Evolutionary conservation across 2,329 filamentous ascomycete genomes (phyloP).

Genomic region (Dothiorella sarmentorum): DNA sequence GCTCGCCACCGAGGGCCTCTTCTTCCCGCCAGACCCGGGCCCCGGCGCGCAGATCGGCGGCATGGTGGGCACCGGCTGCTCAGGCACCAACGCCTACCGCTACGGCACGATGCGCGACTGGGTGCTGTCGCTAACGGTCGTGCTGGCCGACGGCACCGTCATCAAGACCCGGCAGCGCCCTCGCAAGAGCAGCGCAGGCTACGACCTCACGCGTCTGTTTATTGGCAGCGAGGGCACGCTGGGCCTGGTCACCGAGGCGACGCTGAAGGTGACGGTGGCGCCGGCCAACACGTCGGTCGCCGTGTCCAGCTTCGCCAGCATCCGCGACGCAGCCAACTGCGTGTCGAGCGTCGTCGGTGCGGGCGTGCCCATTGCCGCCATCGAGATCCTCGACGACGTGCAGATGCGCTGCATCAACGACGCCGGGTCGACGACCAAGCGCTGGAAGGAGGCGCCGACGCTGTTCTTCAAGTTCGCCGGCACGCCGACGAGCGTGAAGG

Average conservation of each 20-base stretch:
- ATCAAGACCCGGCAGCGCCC: constrained; percentile 87
- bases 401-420: constrained; percentile 76
- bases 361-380: constrained; percentile 82
- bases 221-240: constrained; percentile 90
- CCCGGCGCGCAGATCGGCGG: constrained; percentile 91
- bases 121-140: constrained; percentile 82
- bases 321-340: constrained; percentile 73
- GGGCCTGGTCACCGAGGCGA: constrained; percentile 86
- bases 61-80: constrained; percentile 75
- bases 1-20: constrained; percentile 67
- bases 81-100: constrained; percentile 82
- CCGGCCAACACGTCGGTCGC: constrained; percentile 79
- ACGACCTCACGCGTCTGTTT: constrained; percentile 85
- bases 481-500: constrained; percentile 66
- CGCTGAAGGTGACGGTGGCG: constrained; percentile 78
- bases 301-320: constrained; percentile 60
- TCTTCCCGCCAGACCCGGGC: constrained; percentile 89
- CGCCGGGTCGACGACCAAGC: constrained; percentile 59
- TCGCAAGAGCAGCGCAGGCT: constrained; percentile 85
- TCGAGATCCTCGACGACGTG: constrained; percentile 88
- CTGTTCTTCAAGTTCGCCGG: constrained; percentile 75
- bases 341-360: constrained; percentile 75
- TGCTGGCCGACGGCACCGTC: constrained; percentile 83
- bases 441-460: constrained; percentile 67
- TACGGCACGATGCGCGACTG: constrained; percentile 96